Evolutionary conservation across 495 filamentous ascomycete species (phyloP).

Genomic region (Copromyces sp.): DNA sequence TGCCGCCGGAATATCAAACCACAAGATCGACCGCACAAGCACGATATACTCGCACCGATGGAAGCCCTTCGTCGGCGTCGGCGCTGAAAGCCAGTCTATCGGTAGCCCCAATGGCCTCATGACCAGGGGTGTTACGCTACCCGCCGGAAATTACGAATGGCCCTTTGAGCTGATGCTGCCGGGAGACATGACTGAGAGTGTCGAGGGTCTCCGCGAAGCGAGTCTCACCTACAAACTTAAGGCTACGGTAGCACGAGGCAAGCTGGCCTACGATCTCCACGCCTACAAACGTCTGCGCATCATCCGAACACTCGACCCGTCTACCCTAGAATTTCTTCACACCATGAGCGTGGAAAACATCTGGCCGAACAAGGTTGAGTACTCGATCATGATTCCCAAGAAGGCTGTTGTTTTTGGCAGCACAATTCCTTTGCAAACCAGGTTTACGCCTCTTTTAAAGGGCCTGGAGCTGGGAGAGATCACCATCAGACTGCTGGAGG

Average conservation of each 20-base stretch:
- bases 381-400: constrained; percentile 77
- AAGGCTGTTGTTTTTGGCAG: constrained; percentile 91
- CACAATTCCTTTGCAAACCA: constrained; percentile 65
- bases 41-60: constrained; percentile 37
- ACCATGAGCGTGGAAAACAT: constrained; percentile 90
- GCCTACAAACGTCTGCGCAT: constrained; percentile 74
- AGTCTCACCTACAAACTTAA: constrained; percentile 83
- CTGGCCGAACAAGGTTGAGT: constrained; percentile 92
- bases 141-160: constrained; percentile 80
- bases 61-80: constrained; percentile 36
- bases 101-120: constrained; percentile 7
- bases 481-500: constrained; percentile 63
- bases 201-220: constrained; percentile 74
- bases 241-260: constrained; percentile 71
- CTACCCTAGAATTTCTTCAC: constrained; percentile 72
- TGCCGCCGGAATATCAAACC: constrained; percentile 38
- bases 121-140: constrained; percentile 47
- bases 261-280: constrained; percentile 69
- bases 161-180: constrained; percentile 73
- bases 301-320: constrained; percentile 73
- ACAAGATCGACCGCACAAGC: constrained; percentile 34
- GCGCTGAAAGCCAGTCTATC: constrained; percentile 11
- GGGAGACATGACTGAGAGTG: constrained; percentile 69
- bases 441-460: constrained; percentile 75
- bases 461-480: constrained; percentile 73